Percentiles rank a stretch among this genome's conserved stretches.
phyloP scores from a whole-genome alignment of 2,329 filamentous ascomycete species.

The Xylariaceae sp. region DNA sequence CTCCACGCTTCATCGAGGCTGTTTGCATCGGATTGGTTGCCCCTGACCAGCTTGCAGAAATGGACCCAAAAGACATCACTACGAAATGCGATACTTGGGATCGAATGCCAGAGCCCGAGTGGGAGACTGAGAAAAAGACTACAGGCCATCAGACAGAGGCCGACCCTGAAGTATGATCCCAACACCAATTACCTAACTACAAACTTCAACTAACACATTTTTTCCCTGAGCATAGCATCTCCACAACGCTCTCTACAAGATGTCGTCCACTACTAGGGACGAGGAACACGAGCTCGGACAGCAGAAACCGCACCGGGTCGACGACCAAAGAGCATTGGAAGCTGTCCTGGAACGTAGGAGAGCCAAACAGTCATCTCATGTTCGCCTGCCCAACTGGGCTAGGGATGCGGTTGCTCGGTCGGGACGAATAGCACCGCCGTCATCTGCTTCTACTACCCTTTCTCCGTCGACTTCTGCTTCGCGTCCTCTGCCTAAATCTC shows the following conservation, averaged over 20 bases:
- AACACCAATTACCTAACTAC: constrained; percentile 4
- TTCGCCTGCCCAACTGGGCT: constrained; percentile 35
- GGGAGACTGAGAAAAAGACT: constrained; percentile 20
- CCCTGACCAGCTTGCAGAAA: constrained; percentile 19
- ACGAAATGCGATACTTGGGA: constrained; percentile 8
- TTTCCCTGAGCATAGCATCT: constrained; percentile 23
- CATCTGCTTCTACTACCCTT: constrained; percentile 14
- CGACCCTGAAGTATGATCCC: constrained; percentile 30
- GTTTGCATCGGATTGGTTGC: constrained; percentile 21
- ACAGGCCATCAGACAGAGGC: constrained; percentile 1
- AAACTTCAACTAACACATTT: constrained; percentile 17
- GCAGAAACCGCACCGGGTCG: constrained; percentile 30
- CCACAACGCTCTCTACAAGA: constrained; percentile 20
- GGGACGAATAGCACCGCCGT: constrained; percentile 19
- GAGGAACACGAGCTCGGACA: constrained; percentile 6
- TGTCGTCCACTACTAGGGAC: constrained; percentile 12
- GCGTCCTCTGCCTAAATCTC: constrained; percentile 22
- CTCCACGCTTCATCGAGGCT: constrained; percentile 29
- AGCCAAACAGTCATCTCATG: constrained; percentile 19
- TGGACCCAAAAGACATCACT: constrained; percentile 16
- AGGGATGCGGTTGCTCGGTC: constrained; percentile 26
- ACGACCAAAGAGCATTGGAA: constrained; percentile 29
- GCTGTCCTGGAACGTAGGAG: constrained; percentile 27
- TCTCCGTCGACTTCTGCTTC: constrained; percentile 8
- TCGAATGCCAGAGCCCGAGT: constrained; percentile 12